Conservation (phyloP, 805 yeast species). For the Kockiozyma suomiensis region DNA sequence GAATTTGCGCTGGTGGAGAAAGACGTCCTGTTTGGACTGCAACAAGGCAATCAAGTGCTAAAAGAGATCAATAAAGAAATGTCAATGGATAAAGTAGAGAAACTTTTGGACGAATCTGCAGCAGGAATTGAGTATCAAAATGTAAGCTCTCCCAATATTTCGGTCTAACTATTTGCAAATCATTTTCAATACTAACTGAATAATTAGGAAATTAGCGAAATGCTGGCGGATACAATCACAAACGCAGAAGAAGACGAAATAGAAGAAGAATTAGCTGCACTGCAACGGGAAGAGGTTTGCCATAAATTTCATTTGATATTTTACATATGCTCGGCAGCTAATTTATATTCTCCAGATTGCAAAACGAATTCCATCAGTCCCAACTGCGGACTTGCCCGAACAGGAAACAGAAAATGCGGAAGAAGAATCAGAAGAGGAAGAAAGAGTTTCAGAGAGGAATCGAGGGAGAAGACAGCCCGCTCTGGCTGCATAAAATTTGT, state of each 20-base stretch:
- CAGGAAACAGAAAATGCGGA: slow-evolving; percentile 35
- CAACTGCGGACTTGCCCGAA: slow-evolving; percentile 27
- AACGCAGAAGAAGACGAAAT: slow-evolving; percentile 44
- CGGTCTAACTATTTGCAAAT: background rate
- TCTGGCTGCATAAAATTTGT: slow-evolving; percentile 7
- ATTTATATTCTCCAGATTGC: slow-evolving; percentile 15
- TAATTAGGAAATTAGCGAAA: slow-evolving; percentile 43
- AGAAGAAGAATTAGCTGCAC: slow-evolving; percentile 38
- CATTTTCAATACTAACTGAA: background rate
- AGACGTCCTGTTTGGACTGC: slow-evolving; percentile 77
- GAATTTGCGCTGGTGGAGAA: slow-evolving; percentile 89
- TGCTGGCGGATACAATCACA: slow-evolving; percentile 45
- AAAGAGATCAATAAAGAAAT: slow-evolving; percentile 76
- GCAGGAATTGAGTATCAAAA: slow-evolving; percentile 81
- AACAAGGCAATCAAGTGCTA: slow-evolving; percentile 77
- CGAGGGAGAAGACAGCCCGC: slow-evolving; percentile 9
- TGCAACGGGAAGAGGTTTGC: slow-evolving; percentile 39
- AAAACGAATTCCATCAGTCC: slow-evolving; percentile 23
- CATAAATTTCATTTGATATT: no score
- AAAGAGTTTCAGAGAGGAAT: slow-evolving; percentile 28
- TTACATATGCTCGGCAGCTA: no score
- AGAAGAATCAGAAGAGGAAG: slow-evolving; percentile 32
- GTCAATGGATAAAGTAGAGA: slow-evolving; percentile 76
- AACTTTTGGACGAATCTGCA: slow-evolving; percentile 77
- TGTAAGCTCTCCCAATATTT: no score